phyloP scores from a whole-genome alignment of 768 basidiomycete genomes.

The Termitomyces sp. region DNA sequence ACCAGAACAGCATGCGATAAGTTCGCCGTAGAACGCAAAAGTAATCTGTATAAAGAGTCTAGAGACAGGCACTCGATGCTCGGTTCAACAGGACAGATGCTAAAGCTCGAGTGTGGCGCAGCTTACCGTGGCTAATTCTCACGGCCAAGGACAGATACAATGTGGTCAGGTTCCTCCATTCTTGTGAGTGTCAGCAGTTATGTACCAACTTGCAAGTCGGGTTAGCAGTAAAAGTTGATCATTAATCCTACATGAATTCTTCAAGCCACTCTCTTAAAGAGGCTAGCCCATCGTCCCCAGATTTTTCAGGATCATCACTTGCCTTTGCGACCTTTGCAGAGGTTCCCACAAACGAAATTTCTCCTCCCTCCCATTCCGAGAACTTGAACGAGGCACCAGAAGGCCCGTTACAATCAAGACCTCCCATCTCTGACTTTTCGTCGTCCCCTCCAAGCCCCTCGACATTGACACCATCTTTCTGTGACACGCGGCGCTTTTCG shows the following conservation, averaged over 20 bases:
- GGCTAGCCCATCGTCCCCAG: constrained; percentile 32
- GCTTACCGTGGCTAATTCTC: too few relatives aligned
- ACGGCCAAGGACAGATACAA: too few relatives aligned
- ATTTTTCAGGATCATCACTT: constrained; percentile 34
- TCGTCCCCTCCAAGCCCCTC: constrained; percentile 75
- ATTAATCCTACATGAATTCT: constrained; percentile 30
- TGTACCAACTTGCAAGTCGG: too few relatives aligned
- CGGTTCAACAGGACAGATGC: too few relatives aligned
- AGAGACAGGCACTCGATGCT: too few relatives aligned
- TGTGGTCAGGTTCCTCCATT: too few relatives aligned
- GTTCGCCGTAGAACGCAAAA: too few relatives aligned
- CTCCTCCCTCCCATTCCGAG: constrained; percentile 81
- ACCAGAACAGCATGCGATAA: too few relatives aligned
- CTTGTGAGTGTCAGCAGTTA: too few relatives aligned
- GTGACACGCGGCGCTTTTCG: constrained; percentile 67
- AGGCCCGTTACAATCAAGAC: constrained; percentile 63
- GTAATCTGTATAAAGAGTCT: too few relatives aligned
- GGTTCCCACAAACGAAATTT: constrained; percentile 64
- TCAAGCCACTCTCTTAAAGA: constrained; percentile 48
- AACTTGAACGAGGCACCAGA: constrained; percentile 64
- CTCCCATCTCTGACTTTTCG: constrained; percentile 62
- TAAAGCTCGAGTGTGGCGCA: background rate
- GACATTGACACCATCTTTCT: constrained; percentile 62
- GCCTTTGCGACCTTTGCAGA: constrained; percentile 33
- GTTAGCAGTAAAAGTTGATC: too few relatives aligned